Conservation (phyloP, 2,329 filamentous ascomycete genomes). For the Fusarium pseudoanthophilum region DNA sequence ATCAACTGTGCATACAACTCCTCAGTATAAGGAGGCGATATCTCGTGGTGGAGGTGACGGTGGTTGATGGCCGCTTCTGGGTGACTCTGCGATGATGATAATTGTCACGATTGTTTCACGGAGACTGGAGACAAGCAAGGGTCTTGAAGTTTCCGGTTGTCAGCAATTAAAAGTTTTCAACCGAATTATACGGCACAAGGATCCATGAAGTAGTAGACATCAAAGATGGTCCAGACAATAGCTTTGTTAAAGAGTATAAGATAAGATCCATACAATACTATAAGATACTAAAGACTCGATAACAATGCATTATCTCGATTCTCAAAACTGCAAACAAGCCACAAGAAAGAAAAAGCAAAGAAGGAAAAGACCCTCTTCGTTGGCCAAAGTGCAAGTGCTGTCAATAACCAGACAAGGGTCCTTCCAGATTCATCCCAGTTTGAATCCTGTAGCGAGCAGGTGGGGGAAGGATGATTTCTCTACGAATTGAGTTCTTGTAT, state of each 20-base stretch:
- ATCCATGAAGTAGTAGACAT: background rate
- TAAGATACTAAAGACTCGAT: background rate
- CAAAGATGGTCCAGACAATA: background rate
- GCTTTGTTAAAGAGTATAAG: background rate
- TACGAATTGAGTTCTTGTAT: slow-evolving; percentile 13
- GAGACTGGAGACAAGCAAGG: slow-evolving; percentile 24
- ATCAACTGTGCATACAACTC: background rate
- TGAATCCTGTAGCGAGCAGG: slow-evolving; percentile 19
- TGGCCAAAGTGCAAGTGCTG: background rate
- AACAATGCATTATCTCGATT: background rate
- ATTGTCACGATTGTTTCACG: slow-evolving; percentile 23
- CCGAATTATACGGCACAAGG: background rate
- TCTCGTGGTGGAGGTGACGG: slow-evolving; percentile 22
- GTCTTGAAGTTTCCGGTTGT: background rate
- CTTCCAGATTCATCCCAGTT: background rate
- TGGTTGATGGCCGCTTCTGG: slow-evolving; percentile 23
- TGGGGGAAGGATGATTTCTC: background rate
- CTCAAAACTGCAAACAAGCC: background rate
- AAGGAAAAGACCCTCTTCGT: background rate
- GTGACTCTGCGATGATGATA: background rate
- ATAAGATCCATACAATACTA: background rate
- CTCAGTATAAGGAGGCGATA: background rate
- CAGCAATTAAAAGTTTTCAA: background rate
- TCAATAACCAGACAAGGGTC: slow-evolving; percentile 9
- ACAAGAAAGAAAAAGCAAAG: background rate